Base-by-base conservation (phyloP, 768 basidiomycete genomes). In the Tubosaeta brunneosetosa region DNA sequence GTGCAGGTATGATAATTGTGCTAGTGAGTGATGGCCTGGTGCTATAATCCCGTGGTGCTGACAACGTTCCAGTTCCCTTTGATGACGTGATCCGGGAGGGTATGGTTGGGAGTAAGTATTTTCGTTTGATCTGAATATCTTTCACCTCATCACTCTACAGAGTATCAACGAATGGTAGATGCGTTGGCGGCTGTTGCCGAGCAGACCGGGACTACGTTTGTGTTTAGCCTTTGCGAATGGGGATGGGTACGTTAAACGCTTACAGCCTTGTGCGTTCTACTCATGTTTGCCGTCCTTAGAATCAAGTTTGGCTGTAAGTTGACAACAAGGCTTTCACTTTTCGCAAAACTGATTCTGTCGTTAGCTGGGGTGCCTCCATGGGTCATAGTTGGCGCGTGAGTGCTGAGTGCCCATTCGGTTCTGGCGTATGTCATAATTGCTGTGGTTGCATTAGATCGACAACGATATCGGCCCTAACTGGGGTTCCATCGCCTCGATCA, bases 201-300 rank as follows among this genome's bases (percentile, higher is more conserved):
- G 52, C 53, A 62, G 7, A 75, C 78, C 0, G 77, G 77, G 5
- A 80, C 78, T 34, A 80, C 81, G 0, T 66, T 86, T 38, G 62
- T 83, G 11, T 82, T 81, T 49, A 84, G 83, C 33, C 64, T 86
- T 26, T 86, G 84, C 60, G 73, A 86, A 66, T 86, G 84, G 84
- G 84, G 84, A 31, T 70, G 76, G 65, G 84, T 85, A 53, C 64
- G 76, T 67, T 26, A 55, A 41, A 50, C 26, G 22, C 36, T 6
- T 25, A 12, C 6, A 37, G 17, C 14, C 42, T 43, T 43, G 41
- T 14, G 14, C 10, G 4, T 44, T 29, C 41, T 3, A 32, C 32
- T 52, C n/a, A 45, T 22, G 22, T 22, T 32, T 10, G 26, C 27
- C n/a, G 44, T n/a, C 17, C 22, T 36, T 50, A 82, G 80, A 74